A percentile compares a stretch with the other conserved stretches of the same genome.
Evolutionary conservation across 768 basidiomycete genomes (phyloP).

Genomic region (Phanerodontia chrysosporium): DNA sequence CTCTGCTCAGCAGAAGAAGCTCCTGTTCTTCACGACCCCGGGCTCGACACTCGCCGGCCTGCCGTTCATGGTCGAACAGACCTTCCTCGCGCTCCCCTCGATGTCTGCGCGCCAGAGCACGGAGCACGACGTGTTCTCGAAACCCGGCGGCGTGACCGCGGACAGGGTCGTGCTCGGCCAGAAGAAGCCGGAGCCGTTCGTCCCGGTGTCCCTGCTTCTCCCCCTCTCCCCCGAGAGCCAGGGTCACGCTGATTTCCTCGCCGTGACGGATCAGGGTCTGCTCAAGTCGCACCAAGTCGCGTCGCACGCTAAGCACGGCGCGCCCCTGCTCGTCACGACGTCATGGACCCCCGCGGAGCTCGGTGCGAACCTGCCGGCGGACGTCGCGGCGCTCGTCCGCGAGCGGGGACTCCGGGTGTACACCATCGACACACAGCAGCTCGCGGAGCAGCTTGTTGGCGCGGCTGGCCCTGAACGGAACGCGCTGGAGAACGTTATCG

Average conservation of each 20-base stretch:
- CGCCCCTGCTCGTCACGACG: constrained; percentile 70
- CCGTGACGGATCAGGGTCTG: constrained; percentile 70
- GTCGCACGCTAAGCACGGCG: constrained; percentile 57
- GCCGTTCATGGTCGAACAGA: constrained; percentile 48
- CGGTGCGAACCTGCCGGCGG: constrained; percentile 55
- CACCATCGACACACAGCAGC: constrained; percentile 51
- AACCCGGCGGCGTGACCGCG: constrained; percentile 63
- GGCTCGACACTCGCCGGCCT: constrained; percentile 48
- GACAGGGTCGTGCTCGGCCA: constrained; percentile 66
- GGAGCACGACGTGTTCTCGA: constrained; percentile 73
- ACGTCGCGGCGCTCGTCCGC: constrained; percentile 41
- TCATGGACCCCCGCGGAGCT: constrained; percentile 77
- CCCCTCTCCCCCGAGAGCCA: constrained; percentile 46
- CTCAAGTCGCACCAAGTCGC: constrained; percentile 77
- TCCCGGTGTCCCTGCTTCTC: constrained; percentile 54
- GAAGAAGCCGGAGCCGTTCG: constrained; percentile 32
- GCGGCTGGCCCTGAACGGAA: constrained; percentile 33
- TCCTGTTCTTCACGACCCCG: constrained; percentile 61
- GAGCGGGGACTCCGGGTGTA: constrained; percentile 55
- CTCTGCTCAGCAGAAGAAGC: constrained; percentile 36
- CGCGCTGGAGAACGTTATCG: constrained; percentile 51
- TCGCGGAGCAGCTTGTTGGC: constrained; percentile 42
- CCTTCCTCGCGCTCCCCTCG: constrained; percentile 47
- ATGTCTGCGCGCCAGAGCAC: constrained; percentile 60
- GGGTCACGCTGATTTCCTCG: constrained; percentile 64